A percentile compares a stretch with the other conserved stretches of the same genome.
Evolutionary conservation across 805 yeast genomes (phyloP).

Genomic region (Ogataea saltuana): DNA sequence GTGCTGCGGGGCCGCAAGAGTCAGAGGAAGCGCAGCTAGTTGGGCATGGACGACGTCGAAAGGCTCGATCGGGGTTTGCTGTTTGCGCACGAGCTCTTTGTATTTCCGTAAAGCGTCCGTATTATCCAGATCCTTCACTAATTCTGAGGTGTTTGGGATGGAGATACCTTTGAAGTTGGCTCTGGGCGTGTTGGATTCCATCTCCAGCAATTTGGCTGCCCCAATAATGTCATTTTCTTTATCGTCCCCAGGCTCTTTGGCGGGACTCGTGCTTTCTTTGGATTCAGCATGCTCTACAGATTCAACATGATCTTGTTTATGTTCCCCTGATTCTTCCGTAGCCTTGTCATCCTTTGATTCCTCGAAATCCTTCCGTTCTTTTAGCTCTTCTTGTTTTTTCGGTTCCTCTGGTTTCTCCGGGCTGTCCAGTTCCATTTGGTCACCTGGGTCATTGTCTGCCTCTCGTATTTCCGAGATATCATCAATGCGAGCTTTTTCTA

Average conservation of each 20-base stretch:
- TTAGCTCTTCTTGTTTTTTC: too few relatives aligned
- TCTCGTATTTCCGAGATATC: too few relatives aligned
- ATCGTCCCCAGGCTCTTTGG: not conserved
- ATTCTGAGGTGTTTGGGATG: constrained; percentile 38
- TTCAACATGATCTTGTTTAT: too few relatives aligned
- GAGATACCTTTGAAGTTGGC: constrained; percentile 33
- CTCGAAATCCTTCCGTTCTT: too few relatives aligned
- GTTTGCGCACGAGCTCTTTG: constrained; percentile 26
- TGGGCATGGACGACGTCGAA: constrained; percentile 44
- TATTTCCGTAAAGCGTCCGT: constrained; percentile 31
- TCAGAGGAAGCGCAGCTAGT: constrained; percentile 59
- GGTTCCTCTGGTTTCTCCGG: too few relatives aligned
- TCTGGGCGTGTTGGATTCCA: constrained; percentile 13
- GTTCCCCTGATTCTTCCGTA: too few relatives aligned
- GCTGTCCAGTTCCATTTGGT: too few relatives aligned
- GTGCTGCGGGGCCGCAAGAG: constrained; percentile 55
- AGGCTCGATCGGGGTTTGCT: constrained; percentile 16
- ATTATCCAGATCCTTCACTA: constrained; percentile 28
- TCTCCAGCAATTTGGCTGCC: not conserved
- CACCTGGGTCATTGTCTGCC: too few relatives aligned
- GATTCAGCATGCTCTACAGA: too few relatives aligned
- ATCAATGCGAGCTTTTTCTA: too few relatives aligned
- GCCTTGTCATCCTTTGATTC: too few relatives aligned
- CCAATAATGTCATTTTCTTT: not conserved
- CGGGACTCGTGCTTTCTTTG: too few relatives aligned